Conservation (phyloP, 306 rosid genomes). For the Rosa lucieae region DNA sequence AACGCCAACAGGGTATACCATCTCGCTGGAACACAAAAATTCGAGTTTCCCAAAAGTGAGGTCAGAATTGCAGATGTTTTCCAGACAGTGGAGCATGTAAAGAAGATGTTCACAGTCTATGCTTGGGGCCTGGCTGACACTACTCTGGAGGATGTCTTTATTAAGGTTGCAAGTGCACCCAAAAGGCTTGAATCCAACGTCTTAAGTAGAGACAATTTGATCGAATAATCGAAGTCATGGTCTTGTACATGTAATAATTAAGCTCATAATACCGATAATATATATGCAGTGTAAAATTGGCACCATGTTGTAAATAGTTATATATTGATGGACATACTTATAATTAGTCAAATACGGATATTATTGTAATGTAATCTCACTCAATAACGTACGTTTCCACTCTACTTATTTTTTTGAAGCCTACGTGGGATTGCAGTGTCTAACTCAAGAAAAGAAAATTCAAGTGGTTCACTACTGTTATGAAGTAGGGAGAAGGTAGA, state of each 20-base stretch:
- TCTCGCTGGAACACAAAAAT: conserved; percentile 87
- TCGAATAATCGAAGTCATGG: not conserved
- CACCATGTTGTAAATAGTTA: too few relatives aligned
- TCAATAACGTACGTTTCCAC: too few relatives aligned
- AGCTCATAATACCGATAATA: too few relatives aligned
- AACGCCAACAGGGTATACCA: conserved; percentile 68
- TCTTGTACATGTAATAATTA: not conserved
- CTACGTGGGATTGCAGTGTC: too few relatives aligned
- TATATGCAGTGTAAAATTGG: too few relatives aligned
- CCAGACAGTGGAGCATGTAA: conserved; percentile 68
- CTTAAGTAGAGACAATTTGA: not conserved
- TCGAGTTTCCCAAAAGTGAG: conserved; percentile 70
- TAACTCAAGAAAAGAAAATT: too few relatives aligned
- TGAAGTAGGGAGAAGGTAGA: too few relatives aligned
- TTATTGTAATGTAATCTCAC: too few relatives aligned
- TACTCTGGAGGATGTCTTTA: conserved; percentile 57
- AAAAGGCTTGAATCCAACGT: not conserved
- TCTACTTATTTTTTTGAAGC: too few relatives aligned
- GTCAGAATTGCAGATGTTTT: conserved; percentile 68
- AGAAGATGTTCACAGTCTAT: conserved; percentile 61
- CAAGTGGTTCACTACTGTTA: too few relatives aligned
- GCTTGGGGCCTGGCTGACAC: conserved; percentile 94
- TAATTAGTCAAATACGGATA: too few relatives aligned
- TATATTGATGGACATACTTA: too few relatives aligned
- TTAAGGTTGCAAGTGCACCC: conserved; percentile 8